Evolutionary conservation across 202 grass and related monocot species (phyloP), one percentile per base, ranked within the genome.

Genomic region (Elaeis oleifera): DNA sequence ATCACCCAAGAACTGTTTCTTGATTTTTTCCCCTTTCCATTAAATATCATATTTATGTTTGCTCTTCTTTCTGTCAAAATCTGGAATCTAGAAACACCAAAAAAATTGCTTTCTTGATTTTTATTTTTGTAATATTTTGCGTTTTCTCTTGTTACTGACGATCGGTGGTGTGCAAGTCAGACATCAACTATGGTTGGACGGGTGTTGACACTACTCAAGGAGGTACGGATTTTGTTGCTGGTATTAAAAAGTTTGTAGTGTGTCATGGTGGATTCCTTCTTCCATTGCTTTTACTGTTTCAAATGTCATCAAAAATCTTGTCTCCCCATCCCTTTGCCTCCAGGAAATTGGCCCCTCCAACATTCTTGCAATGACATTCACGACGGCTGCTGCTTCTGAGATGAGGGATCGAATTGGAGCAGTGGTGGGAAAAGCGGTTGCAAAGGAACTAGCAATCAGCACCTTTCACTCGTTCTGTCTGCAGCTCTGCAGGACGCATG

Each of bases 401-500:
- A 96, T 96, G 87, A 80, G 91, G 72, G 91, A 90, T 67, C 74
- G 81, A 27, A 85, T 96, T 62, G 81, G 79, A 56, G 64, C 69
- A 77, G 84, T 96, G 64, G 87, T 88, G 5, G 91, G 91, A 23
- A 96, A 90, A 76, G 51, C 74, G 36, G 75, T 90, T 74, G 84
- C 91, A 50, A 96, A 85, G 71, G 84, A 90, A n/a, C 81, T 90
- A 36, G 68, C 73, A 68, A 96, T 96, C 75, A 96, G 87, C 76
- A 96, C 87, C 62, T 96, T 96, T 63, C 87, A 96, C 74, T 88
- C 91, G 36, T 96, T 90, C 68, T 96, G 87, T 81, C 81, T 96
- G 77, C 87, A 90, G 79, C 81, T 90, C 39, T 96, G 91, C 63
- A 88, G 84, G 57, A 61, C 79, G 18, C 79, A 96, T 76, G 91